Percentiles rank a stretch among this genome's conserved stretches.
Conservation (phyloP, 176 grass and related monocot genomes). For the Cymbopogon citratus region DNA sequence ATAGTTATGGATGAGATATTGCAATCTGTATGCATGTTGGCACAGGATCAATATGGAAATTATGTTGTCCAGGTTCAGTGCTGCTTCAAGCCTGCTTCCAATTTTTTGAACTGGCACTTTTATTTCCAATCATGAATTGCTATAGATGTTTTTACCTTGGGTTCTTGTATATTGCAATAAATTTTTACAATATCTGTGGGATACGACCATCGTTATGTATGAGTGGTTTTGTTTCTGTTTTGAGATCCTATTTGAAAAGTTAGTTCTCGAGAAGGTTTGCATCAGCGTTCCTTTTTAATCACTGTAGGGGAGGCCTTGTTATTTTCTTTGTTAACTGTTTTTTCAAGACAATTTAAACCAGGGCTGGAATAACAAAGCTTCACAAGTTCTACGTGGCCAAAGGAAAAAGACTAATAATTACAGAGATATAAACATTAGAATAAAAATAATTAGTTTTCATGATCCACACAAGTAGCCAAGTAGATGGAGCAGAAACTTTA, state of each 20-base stretch:
- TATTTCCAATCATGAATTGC: not conserved
- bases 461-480: not conserved
- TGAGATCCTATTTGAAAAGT: not conserved
- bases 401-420: not conserved
- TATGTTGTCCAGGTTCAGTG: slow-evolving; percentile 78
- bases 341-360: not conserved
- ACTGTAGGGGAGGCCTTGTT: no score
- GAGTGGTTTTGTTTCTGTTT: not conserved
- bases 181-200: not conserved
- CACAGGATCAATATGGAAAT: slow-evolving; percentile 88
- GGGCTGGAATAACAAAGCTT: not conserved
- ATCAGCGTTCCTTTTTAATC: not conserved
- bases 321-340: not conserved
- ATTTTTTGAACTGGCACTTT: not conserved
- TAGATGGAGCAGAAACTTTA: not conserved
- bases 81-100: not conserved
- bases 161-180: not conserved
- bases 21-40: slow-evolving; percentile 72
- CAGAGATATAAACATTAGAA: not conserved
- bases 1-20: slow-evolving; percentile 85
- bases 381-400: not conserved
- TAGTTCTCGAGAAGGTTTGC: slow-evolving; percentile 16
- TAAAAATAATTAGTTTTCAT: not conserved
- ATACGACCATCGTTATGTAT: not conserved
- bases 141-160: not conserved